Percentiles rank a stretch among this genome's conserved stretches.
Conservation (phyloP, 2,329 filamentous ascomycete species). For the Plenodomus lindquistii region DNA sequence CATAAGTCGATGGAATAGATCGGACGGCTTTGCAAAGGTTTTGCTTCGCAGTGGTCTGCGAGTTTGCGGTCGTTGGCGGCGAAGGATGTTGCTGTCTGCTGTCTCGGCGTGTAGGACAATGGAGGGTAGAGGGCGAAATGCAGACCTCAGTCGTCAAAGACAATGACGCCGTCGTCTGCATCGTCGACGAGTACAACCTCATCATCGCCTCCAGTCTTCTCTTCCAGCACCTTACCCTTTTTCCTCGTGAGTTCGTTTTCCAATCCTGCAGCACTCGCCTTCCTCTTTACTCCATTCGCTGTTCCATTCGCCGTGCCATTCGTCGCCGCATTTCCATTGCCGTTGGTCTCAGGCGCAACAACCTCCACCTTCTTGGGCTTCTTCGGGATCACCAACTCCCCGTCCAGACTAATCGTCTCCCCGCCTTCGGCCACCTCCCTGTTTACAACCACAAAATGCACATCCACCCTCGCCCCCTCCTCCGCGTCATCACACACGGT, state of each 20-base stretch:
- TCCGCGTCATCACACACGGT: conserved; percentile 84
- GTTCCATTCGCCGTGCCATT: conserved; percentile 34
- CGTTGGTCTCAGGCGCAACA: conserved; percentile 26
- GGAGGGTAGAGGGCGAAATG: not conserved
- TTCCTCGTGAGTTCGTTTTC: conserved; percentile 44
- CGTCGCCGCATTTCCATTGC: conserved; percentile 23
- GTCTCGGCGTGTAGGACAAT: no score
- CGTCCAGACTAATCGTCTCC: conserved; percentile 59
- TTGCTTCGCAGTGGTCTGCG: no score
- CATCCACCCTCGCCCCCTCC: conserved; percentile 75
- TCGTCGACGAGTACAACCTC: conserved; percentile 42
- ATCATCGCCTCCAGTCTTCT: conserved; percentile 32
- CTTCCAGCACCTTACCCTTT: conserved; percentile 46
- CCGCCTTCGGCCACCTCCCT: conserved; percentile 50
- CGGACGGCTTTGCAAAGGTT: no score
- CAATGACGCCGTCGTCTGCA: conserved; percentile 39
- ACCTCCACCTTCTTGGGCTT: conserved; percentile 46
- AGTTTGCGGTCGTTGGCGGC: no score
- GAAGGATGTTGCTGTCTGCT: no score
- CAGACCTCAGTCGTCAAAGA: conserved; percentile 39
- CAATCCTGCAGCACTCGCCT: conserved; percentile 48
- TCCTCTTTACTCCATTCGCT: conserved; percentile 46
- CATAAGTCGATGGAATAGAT: no score
- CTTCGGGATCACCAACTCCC: conserved; percentile 51
- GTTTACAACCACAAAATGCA: conserved; percentile 72